Percentiles rank a stretch among this genome's conserved stretches.
phyloP scores from a whole-genome alignment of 129 eudicot genomes.

The Helianthus annuus region HanXRQr2.0-SUNRISE NC_035445.2:153524357-153524856 shows the following conservation, averaged over 20 bases:
- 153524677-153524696: conserved; percentile 26
- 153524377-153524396: conserved; percentile 12
- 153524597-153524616: not conserved
- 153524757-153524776: conserved; percentile 49
- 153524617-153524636: conserved; percentile 18
- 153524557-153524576: not conserved
- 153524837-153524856: conserved; percentile 45
- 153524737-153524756: conserved; percentile 40
- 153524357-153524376: conserved; percentile 3
- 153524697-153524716: conserved; percentile 34
- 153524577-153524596: conserved; percentile 21
- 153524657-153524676: conserved; percentile 33
- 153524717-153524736: conserved; percentile 40
- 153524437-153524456: conserved; percentile 7
- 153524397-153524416: conserved; percentile 18
- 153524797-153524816: conserved; percentile 42
- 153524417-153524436: conserved; percentile 3
- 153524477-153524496: not conserved
- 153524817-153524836: conserved; percentile 42
- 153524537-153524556: no score
- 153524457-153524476: conserved; percentile 17
- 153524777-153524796: conserved; percentile 47
- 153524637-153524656: conserved; percentile 27
- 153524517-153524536: not conserved
- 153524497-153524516: not conserved